Evolutionary conservation across 2,329 filamentous ascomycete genomes (phyloP).

Genomic region (Aaosphaeria pasadenensis): DNA sequence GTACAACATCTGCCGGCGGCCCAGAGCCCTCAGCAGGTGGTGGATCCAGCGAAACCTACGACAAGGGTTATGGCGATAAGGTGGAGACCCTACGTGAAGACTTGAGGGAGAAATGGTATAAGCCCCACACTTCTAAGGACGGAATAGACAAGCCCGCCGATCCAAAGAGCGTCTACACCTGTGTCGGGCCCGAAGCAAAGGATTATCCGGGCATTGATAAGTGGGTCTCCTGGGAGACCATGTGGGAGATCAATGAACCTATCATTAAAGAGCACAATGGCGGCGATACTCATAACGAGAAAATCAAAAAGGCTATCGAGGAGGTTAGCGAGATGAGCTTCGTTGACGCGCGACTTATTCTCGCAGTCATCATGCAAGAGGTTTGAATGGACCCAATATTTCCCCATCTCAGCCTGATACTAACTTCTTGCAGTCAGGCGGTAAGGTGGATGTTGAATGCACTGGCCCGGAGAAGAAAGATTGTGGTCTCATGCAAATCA

Average conservation of each 20-base stretch:
- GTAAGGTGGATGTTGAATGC: slow-evolving; percentile 9
- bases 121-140: no score
- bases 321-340: slow-evolving; percentile 6
- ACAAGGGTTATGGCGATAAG: no score
- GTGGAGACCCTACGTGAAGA: no score
- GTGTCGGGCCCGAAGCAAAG: slow-evolving; percentile 2
- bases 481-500: slow-evolving; percentile 17
- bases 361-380: slow-evolving; percentile 15
- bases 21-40: no score
- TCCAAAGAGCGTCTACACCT: slow-evolving; percentile 2
- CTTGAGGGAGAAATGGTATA: no score
- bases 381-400: slow-evolving; percentile 1
- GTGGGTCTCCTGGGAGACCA: slow-evolving; percentile 10
- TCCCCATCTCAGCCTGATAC: background rate
- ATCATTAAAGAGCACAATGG: slow-evolving; percentile 4
- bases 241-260: slow-evolving; percentile 13
- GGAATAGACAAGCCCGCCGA: background rate
- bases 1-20: no score
- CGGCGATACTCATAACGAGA: slow-evolving; percentile 1
- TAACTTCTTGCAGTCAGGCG: slow-evolving; percentile 9
- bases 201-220: slow-evolving; percentile 5
- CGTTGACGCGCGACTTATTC: slow-evolving; percentile 14
- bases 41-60: no score
- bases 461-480: slow-evolving; percentile 4
- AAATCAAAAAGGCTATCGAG: slow-evolving; percentile 10